Conservation (phyloP, 345 rosid genomes). For the Brassica rapa region DNA sequence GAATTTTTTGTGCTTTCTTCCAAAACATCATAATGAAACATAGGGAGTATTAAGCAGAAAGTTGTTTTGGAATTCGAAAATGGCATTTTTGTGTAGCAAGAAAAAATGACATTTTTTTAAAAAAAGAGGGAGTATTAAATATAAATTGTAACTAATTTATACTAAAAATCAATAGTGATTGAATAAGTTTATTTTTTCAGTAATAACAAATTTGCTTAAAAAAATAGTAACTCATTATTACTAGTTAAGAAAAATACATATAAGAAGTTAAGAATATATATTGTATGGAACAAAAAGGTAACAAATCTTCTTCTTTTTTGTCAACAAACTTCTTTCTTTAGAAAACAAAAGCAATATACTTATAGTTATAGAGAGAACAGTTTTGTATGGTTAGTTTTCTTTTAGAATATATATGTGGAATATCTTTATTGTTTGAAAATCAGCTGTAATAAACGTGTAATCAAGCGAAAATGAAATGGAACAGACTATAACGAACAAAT, state of each 20-base stretch:
- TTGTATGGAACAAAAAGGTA: not conserved
- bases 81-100: too few relatives aligned
- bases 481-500: not conserved
- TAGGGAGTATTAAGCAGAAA: too few relatives aligned
- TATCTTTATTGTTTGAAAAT: not conserved
- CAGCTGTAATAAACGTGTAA: not conserved
- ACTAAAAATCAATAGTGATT: not conserved
- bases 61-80: too few relatives aligned
- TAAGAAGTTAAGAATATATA: not conserved
- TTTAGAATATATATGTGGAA: not conserved
- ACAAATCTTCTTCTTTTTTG: not conserved
- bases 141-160: too few relatives aligned
- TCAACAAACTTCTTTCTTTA: not conserved
- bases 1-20: too few relatives aligned
- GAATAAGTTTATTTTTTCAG: not conserved
- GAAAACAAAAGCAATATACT: not conserved
- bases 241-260: not conserved
- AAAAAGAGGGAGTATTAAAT: too few relatives aligned
- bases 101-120: too few relatives aligned
- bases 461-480: slow-evolving; percentile 17
- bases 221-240: not conserved
- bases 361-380: not conserved
- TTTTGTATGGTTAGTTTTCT: slow-evolving; percentile 8
- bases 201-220: not conserved
- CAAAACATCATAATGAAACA: too few relatives aligned